Base-by-base conservation (phyloP, 257 asterid genomes). In the Penstemon barbatus region DNA sequence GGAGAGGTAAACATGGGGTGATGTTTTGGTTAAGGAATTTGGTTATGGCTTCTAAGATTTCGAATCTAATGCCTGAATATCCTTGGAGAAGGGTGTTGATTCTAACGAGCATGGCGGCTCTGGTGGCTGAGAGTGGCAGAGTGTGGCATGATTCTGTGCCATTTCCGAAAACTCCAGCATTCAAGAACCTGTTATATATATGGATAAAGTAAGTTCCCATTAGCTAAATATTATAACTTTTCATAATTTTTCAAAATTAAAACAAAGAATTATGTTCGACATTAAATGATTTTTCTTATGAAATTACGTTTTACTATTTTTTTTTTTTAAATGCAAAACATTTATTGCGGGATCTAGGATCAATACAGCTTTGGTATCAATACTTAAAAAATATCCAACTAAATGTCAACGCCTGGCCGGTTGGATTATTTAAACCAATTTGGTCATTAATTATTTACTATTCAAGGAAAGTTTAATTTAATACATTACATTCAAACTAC, bases 61-160 rank as follows among this genome's bases (percentile, higher is more conserved):
- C 89, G 43, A 84, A 84, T 8, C 89, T 61, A n/a, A 84, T 84
- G 67, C 89, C 89, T 6, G 89, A 84, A 10, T 84, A 84, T 1
- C 89, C 89, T 54, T 84, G 89, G 12, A 81, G 77, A 7, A 84
- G 86, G 53, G 89, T 84, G 85, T 84, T 84, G 84, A 84, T 71
- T 40, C 89, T 56, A 0, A 84, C 89, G 0, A 84, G 81, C 87
- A 84, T 84, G 2, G 89, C 85, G 4, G 89, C 89, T 12, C 89
- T 68, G 6, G 89, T 84, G 8, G 87, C 85, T 0, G 87, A 61
- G 63, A 58, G 87, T 5, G 89, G 84, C 19, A 84, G 75, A 5
- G 82, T 79, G 74, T 84, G 89, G 58, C 46, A 45, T 0, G 84
- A 40, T 25, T 84, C 89, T 6, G 79, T 79, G 4, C 79, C 89